Evolutionary conservation across 2,329 filamentous ascomycete species (phyloP), one percentile per base, ranked within the genome.

Genomic region (Exophiala aquamarina): DNA sequence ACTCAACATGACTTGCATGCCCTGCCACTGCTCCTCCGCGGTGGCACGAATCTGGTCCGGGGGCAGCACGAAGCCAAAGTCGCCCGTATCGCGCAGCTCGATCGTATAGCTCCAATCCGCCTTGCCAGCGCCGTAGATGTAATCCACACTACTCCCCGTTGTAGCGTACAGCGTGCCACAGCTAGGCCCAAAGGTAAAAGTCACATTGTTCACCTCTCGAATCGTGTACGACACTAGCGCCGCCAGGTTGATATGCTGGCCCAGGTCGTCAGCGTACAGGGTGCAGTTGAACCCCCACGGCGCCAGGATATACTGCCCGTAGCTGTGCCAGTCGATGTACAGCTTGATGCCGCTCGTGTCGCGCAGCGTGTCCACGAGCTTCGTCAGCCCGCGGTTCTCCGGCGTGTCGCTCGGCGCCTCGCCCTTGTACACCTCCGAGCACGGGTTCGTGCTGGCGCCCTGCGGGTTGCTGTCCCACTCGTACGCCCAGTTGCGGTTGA

Each of bases 321-420:
- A 86, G 0, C 79, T 74, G 66, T 86, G 83, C 61, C 78, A 80
- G 64, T 86, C 83, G 54, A 86, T 77, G 64, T 78, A 86, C 2
- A 83, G 69, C 58, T 79, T 76, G 32, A 85, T 67, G 1, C 79
- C 77, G 50, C 77, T 70, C 13, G 62, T 62, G 2, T 61, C 60
- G 3, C 69, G 66, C 18, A 82, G 59, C 31, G 63, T 59, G 38
- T 70, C 67, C 15, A 78, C 66, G 36, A 75, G 74, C 4, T 70
- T 67, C 21, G 71, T 70, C 7, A 85, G 66, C 0, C 66, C 73
- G 49, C 68, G 66, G 54, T 69, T 79, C 65, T 83, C 80, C 4
- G 76, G 72, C 0, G 75, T 70, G 46, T 78, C 73, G 13, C 71
- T 71, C 0, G 69, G 46, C 3, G 56, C 33, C 20, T 44, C 31